These are phyloP conservation scores for Diaporthe vaccinii DNA, from an alignment of 2,329 filamentous ascomycete genomes.

Conservation along the genomic window DNA sequence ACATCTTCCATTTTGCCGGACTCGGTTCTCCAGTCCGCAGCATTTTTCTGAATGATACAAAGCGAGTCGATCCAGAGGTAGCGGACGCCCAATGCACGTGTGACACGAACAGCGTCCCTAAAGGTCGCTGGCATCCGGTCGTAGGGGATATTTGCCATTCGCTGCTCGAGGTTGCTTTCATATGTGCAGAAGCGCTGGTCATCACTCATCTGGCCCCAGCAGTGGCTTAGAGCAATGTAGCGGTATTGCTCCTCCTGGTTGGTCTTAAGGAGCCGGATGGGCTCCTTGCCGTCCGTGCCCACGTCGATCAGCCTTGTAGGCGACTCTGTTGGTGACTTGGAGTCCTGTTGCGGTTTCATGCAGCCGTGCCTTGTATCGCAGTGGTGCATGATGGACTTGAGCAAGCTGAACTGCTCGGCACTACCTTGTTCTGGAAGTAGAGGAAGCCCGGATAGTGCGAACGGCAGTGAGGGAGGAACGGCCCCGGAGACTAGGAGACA, in stretches of 20 bases:
- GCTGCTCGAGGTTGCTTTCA: conserved; percentile 13
- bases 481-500: not conserved
- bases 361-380: not conserved
- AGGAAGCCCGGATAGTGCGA: not conserved
- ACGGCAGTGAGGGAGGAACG: not conserved
- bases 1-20: conserved; percentile 46
- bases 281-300: not conserved
- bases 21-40: conserved; percentile 43
- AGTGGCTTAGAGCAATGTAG: conserved; percentile 46
- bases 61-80: conserved; percentile 48
- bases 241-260: not conserved
- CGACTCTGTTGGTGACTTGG: not conserved
- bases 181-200: conserved; percentile 49
- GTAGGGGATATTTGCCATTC: not conserved
- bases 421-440: not conserved
- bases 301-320: conserved; percentile 45
- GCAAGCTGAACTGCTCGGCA: not conserved
- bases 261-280: conserved; percentile 31
- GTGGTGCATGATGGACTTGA: not conserved
- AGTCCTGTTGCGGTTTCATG: not conserved
- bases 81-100: conserved; percentile 25
- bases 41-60: conserved; percentile 46
- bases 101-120: conserved; percentile 39
- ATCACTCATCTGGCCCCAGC: conserved; percentile 44
- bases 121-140: conserved; percentile 38